phyloP scores from a whole-genome alignment of 176 grass and related monocot species.

The Poa pratensis region DNA sequence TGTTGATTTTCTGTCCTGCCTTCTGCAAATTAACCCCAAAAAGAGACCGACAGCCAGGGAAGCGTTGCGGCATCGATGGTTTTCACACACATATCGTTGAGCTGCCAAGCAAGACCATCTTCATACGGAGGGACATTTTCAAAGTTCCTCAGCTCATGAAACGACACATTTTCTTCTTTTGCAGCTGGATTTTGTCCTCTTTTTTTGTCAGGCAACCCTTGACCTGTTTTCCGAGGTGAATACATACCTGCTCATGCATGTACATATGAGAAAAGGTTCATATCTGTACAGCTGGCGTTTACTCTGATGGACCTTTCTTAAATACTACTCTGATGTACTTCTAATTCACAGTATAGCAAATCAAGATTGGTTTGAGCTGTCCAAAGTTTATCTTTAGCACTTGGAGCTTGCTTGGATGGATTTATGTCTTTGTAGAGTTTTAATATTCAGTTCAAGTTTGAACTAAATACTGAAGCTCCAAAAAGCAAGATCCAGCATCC shows the following conservation, averaged over 20 bases:
- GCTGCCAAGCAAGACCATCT: slow-evolving; percentile 12
- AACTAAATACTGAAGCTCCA: background rate
- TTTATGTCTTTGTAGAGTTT: background rate
- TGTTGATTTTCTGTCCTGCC: slow-evolving; percentile 79
- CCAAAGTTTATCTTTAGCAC: background rate
- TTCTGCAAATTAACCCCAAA: slow-evolving; percentile 86
- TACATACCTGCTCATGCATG: slow-evolving; percentile 48
- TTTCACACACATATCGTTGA: slow-evolving; percentile 71
- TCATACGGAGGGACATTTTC: slow-evolving; percentile 15
- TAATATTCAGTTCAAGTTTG: background rate
- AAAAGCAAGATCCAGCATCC: too few relatives aligned
- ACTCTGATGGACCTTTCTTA: background rate
- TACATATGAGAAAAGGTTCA: slow-evolving; percentile 48
- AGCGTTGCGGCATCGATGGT: slow-evolving; percentile 79
- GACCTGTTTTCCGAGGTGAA: slow-evolving; percentile 45
- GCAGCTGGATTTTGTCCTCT: slow-evolving; percentile 9
- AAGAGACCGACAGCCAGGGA: slow-evolving; percentile 83
- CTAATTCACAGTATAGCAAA: slow-evolving; percentile 38
- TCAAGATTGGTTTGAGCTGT: background rate
- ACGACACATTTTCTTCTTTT: slow-evolving; percentile 9
- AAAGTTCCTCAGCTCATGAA: slow-evolving; percentile 22
- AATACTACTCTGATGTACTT: slow-evolving; percentile 27
- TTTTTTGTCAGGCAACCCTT: slow-evolving; percentile 27
- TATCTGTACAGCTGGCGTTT: slow-evolving; percentile 42
- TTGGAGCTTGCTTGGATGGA: background rate